Percentiles rank a stretch among this genome's conserved stretches.
Conservation (phyloP, 345 rosid genomes). For the Murraya koenigii region DNA sequence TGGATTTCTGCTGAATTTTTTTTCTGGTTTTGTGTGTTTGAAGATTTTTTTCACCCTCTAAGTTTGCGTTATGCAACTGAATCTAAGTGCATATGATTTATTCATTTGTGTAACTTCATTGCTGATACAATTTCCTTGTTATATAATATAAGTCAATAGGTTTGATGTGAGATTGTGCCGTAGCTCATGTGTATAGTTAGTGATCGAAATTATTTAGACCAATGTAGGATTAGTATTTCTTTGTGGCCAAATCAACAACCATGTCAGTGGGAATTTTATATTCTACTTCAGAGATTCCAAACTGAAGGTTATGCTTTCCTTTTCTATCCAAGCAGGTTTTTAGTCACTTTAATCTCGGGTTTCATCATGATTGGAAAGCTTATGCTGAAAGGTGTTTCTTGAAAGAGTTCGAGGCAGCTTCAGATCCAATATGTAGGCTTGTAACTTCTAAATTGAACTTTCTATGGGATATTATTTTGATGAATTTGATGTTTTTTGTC, state of each 20-base stretch:
- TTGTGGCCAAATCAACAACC: background rate
- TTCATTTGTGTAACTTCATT: background rate
- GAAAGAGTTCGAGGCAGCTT: constrained; percentile 12
- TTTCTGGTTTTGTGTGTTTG: background rate
- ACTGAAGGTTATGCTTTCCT: background rate
- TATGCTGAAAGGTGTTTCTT: constrained; percentile 29
- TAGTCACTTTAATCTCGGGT: constrained; percentile 62
- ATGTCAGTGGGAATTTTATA: background rate
- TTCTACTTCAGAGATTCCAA: background rate
- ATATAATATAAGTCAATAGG: background rate
- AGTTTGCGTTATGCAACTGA: background rate
- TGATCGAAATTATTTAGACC: background rate
- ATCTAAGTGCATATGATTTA: background rate
- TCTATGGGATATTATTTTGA: background rate
- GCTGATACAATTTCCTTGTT: background rate
- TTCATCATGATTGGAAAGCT: constrained; percentile 76
- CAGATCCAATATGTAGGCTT: constrained; percentile 26
- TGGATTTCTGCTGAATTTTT: background rate
- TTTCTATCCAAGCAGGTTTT: constrained; percentile 43
- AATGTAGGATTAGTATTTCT: background rate
- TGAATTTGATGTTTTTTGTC: background rate
- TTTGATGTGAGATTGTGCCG: background rate
- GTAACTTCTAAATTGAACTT: background rate
- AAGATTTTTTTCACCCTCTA: background rate
- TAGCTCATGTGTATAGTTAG: background rate